phyloP scores from a whole-genome alignment of 1,139 yeast genomes.

The Diutina rugosa region DNA sequence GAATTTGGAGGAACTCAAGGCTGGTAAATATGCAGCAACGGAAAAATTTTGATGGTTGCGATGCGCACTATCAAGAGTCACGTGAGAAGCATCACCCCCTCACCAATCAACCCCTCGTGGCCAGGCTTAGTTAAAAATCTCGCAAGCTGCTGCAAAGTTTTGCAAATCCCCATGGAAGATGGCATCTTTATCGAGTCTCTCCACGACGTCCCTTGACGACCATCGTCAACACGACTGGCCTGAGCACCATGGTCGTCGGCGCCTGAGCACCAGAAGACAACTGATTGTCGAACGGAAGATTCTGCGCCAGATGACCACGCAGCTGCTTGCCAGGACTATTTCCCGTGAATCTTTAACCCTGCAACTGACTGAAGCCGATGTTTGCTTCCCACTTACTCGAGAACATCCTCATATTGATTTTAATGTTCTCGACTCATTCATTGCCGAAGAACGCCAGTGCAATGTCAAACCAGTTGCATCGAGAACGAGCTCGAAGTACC shows the following conservation, averaged over 20 bases:
- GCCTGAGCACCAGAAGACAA: background rate
- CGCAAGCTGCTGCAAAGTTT: background rate
- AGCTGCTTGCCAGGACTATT: background rate
- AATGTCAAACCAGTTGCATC: background rate
- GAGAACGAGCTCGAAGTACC: background rate
- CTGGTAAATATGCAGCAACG: background rate
- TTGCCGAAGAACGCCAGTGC: background rate
- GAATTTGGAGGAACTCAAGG: background rate
- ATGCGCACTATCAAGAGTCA: background rate
- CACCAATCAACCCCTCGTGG: background rate
- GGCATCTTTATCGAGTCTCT: background rate
- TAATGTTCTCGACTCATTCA: background rate
- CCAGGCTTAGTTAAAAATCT: background rate
- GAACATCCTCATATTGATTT: slow-evolving; percentile 36
- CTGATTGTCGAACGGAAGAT: background rate
- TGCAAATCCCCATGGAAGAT: background rate
- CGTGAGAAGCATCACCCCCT: background rate
- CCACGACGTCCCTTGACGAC: background rate
- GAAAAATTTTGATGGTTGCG: background rate
- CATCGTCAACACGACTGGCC: background rate
- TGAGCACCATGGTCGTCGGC: background rate
- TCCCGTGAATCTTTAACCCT: background rate
- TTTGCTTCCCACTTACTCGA: slow-evolving; percentile 86
- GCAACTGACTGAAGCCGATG: slow-evolving; percentile 74
- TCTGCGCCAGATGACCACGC: background rate